A percentile compares a stretch with the other conserved stretches of the same genome.
Conservation (phyloP, 768 basidiomycete species). For the Russula vinacea region DNA sequence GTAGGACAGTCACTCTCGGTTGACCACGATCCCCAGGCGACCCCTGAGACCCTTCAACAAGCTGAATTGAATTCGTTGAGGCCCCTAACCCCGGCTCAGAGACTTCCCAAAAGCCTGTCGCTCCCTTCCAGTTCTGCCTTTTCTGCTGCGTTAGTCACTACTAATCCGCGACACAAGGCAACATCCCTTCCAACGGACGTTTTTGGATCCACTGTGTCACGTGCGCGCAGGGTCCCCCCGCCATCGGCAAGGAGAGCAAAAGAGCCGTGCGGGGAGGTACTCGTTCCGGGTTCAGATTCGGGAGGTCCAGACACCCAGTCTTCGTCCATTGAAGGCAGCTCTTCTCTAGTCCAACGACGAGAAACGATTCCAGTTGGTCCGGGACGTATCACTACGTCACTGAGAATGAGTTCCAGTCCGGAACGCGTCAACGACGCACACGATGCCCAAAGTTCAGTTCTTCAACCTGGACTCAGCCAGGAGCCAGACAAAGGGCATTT, state of each 20-base stretch:
- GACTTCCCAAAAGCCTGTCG: not conserved
- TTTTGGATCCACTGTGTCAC: not conserved
- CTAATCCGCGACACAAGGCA: slow-evolving; percentile 6
- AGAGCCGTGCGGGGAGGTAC: slow-evolving; percentile 22
- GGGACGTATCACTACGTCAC: not conserved
- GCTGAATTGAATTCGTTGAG: not conserved
- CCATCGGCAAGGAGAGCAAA: slow-evolving; percentile 6
- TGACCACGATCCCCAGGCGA: not conserved
- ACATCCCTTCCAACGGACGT: slow-evolving; percentile 10
- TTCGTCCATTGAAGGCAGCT: not conserved
- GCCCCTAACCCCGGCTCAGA: not conserved
- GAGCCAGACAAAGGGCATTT: not conserved
- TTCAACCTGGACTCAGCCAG: slow-evolving; percentile 3
- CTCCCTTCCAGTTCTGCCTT: slow-evolving; percentile 2
- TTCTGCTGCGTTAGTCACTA: not conserved
- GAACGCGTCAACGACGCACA: slow-evolving; percentile 1
- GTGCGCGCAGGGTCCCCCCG: slow-evolving; percentile 14
- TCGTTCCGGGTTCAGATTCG: slow-evolving; percentile 25
- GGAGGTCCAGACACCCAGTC: slow-evolving; percentile 5
- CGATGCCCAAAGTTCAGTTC: not conserved
- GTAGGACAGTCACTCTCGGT: not conserved
- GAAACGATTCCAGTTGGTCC: not conserved
- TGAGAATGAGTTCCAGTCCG: not conserved
- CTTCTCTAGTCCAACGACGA: not conserved
- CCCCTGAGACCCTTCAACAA: not conserved